Evolutionary conservation across 192 early-diverging fungal genomes (phyloP), one percentile per base, ranked within the genome.

Genomic region (Spizellomyces punctatus): DNA sequence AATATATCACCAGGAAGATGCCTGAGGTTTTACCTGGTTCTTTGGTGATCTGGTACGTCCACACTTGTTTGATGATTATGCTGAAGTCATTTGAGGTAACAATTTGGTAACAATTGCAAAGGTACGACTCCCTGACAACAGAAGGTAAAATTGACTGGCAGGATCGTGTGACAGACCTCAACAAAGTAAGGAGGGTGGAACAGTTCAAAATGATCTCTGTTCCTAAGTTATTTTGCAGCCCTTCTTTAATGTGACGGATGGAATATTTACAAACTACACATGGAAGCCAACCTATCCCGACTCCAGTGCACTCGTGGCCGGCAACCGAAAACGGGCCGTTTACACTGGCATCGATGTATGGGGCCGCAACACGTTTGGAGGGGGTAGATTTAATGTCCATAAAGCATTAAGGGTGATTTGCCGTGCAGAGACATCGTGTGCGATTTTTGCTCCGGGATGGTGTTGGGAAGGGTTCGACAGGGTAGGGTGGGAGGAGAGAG

Each of bases 271-370:
- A 8, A 77, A 79, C 56, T 82, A 80, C 58, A 75, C 66, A 9
- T 79, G 78, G 79, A 81, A 81, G 27, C 67, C 76, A 17, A 7
- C 67, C 1, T 62, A 64, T 47, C 80, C 85, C 1, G 58, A 5
- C 6, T 21, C 21, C 42, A 73, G 69, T 43, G 63, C 76, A 6
- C 45, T 57, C 10, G 22, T 63, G 8, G 88, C 87, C 8, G 72
- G 76, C 12, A 43, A 69, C 4, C 67, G 78, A 5, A 71, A 75
- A 10, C 21, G 78, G 10, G 78, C 88, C 62, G 78, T 91, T 6
- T 90, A 78, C 57, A 83, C 82, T 42, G 89, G 89, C 0, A 89
- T 83, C 9, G 89, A 91, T 73, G 83, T 90, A 46, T 91, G 86
- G 86, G 89, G 89, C 0, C 65, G 89, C 21, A 78, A 76, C 46